phyloP scores from a whole-genome alignment of 2,329 filamentous ascomycete species.

The Clarireedia homoeocarpa region DNA sequence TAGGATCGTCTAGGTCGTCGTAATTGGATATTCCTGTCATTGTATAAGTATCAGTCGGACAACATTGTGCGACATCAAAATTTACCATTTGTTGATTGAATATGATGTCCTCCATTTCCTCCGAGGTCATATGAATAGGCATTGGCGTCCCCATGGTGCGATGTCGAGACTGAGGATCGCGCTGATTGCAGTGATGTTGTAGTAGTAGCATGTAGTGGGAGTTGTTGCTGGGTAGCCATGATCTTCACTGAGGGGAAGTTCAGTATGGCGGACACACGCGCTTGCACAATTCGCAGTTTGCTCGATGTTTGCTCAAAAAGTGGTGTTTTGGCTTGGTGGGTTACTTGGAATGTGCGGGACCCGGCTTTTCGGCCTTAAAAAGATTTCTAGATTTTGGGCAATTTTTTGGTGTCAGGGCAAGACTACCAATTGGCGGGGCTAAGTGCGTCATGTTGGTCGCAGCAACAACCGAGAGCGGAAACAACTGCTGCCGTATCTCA shows the following conservation, averaged over 20 bases:
- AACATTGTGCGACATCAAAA: constrained; percentile 6
- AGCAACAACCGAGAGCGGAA: background rate
- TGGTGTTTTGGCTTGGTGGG: constrained; percentile 4
- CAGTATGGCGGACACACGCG: background rate
- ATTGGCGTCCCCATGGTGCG: background rate
- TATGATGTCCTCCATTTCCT: constrained; percentile 10
- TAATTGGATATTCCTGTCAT: constrained; percentile 14
- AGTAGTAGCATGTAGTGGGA: background rate
- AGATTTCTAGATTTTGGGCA: background rate
- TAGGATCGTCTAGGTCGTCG: constrained; percentile 19
- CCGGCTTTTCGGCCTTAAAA: constrained; percentile 8
- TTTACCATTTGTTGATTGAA: constrained; percentile 1
- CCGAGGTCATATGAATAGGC: constrained; percentile 6
- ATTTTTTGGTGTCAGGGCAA: background rate
- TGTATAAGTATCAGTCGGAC: constrained; percentile 13
- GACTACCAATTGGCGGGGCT: background rate
- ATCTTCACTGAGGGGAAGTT: background rate
- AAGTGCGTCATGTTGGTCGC: background rate
- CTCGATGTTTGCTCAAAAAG: constrained; percentile 10
- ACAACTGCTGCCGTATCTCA: background rate
- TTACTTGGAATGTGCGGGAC: constrained; percentile 3
- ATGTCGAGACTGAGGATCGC: background rate
- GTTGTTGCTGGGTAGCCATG: constrained; percentile 3
- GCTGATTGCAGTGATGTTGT: background rate
- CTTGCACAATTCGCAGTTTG: background rate